Base-by-base conservation (phyloP, 805 yeast genomes). In the Metschnikowia noctiluminum region DNA sequence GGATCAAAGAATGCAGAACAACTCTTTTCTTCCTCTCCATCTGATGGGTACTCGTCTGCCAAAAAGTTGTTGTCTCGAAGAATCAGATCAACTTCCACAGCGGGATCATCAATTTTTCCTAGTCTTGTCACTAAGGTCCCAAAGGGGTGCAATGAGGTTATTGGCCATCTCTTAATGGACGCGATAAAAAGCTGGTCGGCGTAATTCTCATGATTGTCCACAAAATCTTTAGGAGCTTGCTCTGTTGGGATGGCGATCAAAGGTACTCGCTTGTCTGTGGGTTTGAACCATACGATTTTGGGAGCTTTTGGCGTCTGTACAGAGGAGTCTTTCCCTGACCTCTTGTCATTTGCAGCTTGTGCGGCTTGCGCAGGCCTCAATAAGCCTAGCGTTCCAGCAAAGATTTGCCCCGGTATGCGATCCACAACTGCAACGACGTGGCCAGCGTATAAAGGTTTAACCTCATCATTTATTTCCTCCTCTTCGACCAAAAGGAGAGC, bases 211-310 rank as follows among this genome's bases (percentile, higher is more conserved):
- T 90, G 96, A 58, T 89, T 90, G 58, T 90, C 96, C 38, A 94
- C 91, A 69, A 94, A 92, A 66, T 92, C 98, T 50, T 79, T 81
- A 32, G 99, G 99, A 0, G 97, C 99, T 66, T 94, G 96, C 61
- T 94, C 99, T 1, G 97, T 94, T 36, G 99, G 99, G 55, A 94
- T 94, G 13, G 99, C 99, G 73, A 94, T 91, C 55, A 94, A 76
- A 6, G 99, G 99, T 16, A 94, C 99, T 54, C 96, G 89, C 70
- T 94, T 94, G 65, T 94, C 99, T 1, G 97, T 91, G 35, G 99
- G 99, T 65, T 94, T 94, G 68, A 94, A 94, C 99, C 99, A 94
- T 32, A 94, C 97, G 73, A 94, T 94, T 64, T 94, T 94, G 32
- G 99, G 99, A 38, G 81, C 80, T 47, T 64, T 69, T 15, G 76